phyloP scores from a whole-genome alignment of 495 filamentous ascomycete genomes.

The Penicillium lagena region DNA sequence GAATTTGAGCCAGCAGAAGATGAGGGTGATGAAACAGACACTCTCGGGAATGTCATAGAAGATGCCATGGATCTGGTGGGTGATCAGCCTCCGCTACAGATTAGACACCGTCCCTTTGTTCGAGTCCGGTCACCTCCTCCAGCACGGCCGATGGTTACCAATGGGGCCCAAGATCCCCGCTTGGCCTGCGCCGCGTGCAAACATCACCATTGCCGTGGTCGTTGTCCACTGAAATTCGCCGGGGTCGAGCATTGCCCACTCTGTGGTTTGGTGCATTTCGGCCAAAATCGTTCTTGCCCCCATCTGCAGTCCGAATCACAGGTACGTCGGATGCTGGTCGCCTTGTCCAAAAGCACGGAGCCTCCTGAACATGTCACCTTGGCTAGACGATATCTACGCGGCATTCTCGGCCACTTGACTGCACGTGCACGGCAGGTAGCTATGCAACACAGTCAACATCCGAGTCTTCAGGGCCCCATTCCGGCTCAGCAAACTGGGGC shows the following conservation, averaged over 20 bases:
- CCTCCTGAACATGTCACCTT: constrained; percentile 37
- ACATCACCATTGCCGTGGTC: background rate
- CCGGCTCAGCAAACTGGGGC: too few species aligned
- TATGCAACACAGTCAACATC: too few species aligned
- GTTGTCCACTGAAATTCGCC: constrained; percentile 53
- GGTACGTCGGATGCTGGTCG: constrained; percentile 52
- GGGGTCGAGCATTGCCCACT: constrained; percentile 59
- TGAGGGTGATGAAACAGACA: constrained; percentile 18
- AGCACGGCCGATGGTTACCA: constrained; percentile 24
- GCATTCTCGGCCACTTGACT: constrained; percentile 35
- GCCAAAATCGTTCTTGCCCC: constrained; percentile 49
- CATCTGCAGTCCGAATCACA: constrained; percentile 53
- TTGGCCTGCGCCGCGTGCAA: background rate
- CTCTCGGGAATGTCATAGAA: constrained; percentile 13
- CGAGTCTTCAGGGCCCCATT: too few species aligned
- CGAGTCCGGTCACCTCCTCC: constrained; percentile 24
- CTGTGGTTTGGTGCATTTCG: constrained; percentile 63
- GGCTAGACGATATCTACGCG: constrained; percentile 51
- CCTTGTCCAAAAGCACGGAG: constrained; percentile 53
- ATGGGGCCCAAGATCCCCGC: constrained; percentile 31
- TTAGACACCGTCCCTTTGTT: constrained; percentile 31
- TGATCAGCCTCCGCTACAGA: constrained; percentile 1
- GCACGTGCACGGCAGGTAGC: too few species aligned
- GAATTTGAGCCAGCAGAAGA: constrained; percentile 21
- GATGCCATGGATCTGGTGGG: constrained; percentile 7